Evolutionary conservation across 306 rosid species (phyloP).

Genomic region (Citrullus mucosospermus): DNA sequence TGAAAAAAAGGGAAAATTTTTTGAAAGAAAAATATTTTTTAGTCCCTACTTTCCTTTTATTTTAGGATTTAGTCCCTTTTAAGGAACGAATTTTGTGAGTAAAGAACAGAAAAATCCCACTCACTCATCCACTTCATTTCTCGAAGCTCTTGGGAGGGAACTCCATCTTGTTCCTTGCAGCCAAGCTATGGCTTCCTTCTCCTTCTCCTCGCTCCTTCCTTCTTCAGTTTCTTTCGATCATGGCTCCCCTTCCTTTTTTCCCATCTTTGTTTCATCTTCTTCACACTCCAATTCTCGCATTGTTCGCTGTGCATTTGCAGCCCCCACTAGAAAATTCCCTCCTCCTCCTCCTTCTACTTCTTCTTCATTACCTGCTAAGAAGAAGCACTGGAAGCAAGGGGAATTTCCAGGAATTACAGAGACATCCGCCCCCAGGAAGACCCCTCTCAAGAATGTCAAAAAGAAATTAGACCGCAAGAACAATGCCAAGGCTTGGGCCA

Average conservation of each 20-base stretch:
- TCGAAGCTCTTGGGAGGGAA: neutral
- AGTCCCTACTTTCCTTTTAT: no score
- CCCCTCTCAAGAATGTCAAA: conserved; percentile 67
- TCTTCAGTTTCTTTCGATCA: conserved; percentile 21
- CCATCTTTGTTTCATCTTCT: conserved; percentile 12
- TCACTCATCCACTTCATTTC: neutral
- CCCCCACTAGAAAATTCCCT: conserved; percentile 24
- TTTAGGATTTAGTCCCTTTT: no score
- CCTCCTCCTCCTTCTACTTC: conserved; percentile 7
- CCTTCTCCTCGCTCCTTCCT: conserved; percentile 51
- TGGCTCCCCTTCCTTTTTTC: conserved; percentile 7
- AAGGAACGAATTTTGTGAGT: no score
- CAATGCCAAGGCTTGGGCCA: conserved; percentile 81
- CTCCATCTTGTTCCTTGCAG: neutral
- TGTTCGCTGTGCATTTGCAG: conserved; percentile 33
- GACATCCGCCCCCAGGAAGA: conserved; percentile 24
- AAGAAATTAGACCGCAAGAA: conserved; percentile 55
- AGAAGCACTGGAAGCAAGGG: conserved; percentile 74
- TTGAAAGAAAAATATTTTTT: no score
- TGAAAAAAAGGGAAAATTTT: no score
- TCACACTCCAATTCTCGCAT: conserved; percentile 15
- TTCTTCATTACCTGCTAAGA: conserved; percentile 31
- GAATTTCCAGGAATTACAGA: conserved; percentile 64
- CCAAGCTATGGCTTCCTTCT: conserved; percentile 40
- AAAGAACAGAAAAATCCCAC: neutral